Percentiles rank a stretch among this genome's conserved stretches.
Evolutionary conservation across 2,329 filamentous ascomycete species (phyloP).

Genomic region (Didymella keratinophila): DNA sequence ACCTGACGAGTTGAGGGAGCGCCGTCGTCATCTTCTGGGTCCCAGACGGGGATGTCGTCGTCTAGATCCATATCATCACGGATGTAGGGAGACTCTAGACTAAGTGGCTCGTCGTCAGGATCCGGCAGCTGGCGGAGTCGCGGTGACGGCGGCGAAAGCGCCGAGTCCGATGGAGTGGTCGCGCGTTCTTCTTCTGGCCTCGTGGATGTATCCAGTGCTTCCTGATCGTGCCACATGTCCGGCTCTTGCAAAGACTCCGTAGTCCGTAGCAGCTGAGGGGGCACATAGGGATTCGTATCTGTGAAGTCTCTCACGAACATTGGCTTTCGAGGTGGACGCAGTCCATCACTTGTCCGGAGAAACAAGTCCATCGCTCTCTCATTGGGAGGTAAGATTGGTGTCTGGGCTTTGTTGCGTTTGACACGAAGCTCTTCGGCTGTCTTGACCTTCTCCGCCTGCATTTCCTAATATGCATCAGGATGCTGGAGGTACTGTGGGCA

Average conservation of each 20-base stretch:
- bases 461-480: slow-evolving; percentile 11
- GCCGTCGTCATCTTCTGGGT: neutral
- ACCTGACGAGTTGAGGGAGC: too few species aligned
- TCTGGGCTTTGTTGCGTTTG: neutral
- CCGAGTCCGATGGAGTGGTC: neutral
- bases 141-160: neutral
- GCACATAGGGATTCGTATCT: neutral
- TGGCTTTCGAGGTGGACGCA: neutral
- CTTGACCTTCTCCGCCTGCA: slow-evolving; percentile 2
- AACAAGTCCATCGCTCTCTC: too few species aligned
- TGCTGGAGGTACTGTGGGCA: neutral
- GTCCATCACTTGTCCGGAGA: neutral
- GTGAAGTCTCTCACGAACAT: neutral
- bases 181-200: neutral
- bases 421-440: neutral
- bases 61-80: slow-evolving; percentile 5
- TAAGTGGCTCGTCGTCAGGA: neutral
- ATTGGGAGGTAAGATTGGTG: neutral
- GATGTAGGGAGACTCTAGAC: neutral
- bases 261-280: too few species aligned
- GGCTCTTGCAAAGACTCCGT: too few species aligned
- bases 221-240: too few species aligned
- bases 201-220: neutral
- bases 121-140: neutral
- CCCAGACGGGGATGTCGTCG: neutral